phyloP scores from a whole-genome alignment of 352 stramenopile species.

The Phytophthora colocasiae region DNA sequence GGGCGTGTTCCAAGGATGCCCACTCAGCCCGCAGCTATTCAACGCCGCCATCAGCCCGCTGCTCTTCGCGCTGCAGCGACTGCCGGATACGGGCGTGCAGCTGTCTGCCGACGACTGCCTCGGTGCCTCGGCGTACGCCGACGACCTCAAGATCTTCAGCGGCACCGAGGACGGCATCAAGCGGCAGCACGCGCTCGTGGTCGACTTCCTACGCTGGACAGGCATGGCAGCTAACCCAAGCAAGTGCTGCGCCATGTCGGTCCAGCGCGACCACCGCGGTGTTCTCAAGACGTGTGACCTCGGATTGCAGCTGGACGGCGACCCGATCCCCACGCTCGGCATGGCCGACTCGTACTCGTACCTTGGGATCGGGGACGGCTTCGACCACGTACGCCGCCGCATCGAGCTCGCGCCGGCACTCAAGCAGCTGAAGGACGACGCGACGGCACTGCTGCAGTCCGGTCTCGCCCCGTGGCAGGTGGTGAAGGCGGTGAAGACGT shows the following conservation, averaged over 20 bases:
- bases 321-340: not conserved
- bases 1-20: conserved; percentile 33
- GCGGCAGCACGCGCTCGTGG: conserved; percentile 6
- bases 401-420: not conserved
- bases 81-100: conserved; percentile 4
- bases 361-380: conserved; percentile 1
- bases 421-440: not conserved
- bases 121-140: too few relatives aligned
- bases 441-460: conserved; percentile 1
- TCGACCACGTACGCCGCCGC: conserved; percentile 4
- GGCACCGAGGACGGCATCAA: conserved; percentile 17
- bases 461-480: conserved; percentile 12
- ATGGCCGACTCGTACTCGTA: not conserved
- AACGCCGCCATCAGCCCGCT: conserved; percentile 23
- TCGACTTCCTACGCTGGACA: conserved; percentile 11
- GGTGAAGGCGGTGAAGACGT: conserved; percentile 19
- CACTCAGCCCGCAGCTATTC: conserved; percentile 38
- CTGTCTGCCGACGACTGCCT: conserved; percentile 1
- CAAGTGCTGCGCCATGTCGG: not conserved
- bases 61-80: conserved; percentile 5
- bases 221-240: conserved; percentile 5
- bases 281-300: not conserved
- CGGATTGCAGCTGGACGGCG: not conserved
- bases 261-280: not conserved
- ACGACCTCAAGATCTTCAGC: conserved; percentile 36